phyloP scores from a whole-genome alignment of 129 eudicot genomes.

The Saussurea involucrata region DNA sequence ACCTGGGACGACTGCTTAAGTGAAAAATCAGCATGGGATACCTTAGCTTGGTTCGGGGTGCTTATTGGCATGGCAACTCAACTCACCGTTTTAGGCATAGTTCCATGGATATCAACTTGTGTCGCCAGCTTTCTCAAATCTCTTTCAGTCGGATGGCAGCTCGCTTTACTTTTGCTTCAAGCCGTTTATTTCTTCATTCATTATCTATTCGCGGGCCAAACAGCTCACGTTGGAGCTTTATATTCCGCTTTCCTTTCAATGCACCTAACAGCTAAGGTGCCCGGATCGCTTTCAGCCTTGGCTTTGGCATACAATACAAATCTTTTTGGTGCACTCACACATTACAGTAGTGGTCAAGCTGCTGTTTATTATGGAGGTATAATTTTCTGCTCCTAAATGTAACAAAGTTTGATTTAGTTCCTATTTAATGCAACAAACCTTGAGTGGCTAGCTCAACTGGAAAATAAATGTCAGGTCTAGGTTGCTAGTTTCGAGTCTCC shows the following conservation, averaged over 20 bases:
- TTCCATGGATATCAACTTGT: constrained; percentile 67
- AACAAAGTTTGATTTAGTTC: not conserved
- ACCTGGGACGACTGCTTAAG: constrained; percentile 82
- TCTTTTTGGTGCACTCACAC: constrained; percentile 81
- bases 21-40: constrained; percentile 91
- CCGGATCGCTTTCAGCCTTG: constrained; percentile 56
- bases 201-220: constrained; percentile 83
- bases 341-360: constrained; percentile 92
- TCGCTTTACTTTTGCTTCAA: constrained; percentile 65
- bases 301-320: constrained; percentile 76
- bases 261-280: constrained; percentile 73
- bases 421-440: not conserved
- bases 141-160: constrained; percentile 45
- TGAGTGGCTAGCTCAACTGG: too few species aligned
- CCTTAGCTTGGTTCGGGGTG: constrained; percentile 77
- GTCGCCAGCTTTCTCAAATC: constrained; percentile 56
- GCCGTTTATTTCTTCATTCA: constrained; percentile 76
- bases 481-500: too few species aligned
- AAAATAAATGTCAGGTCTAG: too few species aligned
- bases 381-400: not conserved
- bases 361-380: constrained; percentile 93
- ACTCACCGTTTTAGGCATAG: constrained; percentile 56
- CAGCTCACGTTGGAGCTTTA: constrained; percentile 85
- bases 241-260: constrained; percentile 75
- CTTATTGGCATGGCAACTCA: constrained; percentile 85